Percentiles rank a stretch among this genome's conserved stretches.
These are phyloP conservation scores for Talaromyces sp. DNA, from an alignment of 2,329 filamentous ascomycete genomes.

Conservation along the genomic window DNA sequence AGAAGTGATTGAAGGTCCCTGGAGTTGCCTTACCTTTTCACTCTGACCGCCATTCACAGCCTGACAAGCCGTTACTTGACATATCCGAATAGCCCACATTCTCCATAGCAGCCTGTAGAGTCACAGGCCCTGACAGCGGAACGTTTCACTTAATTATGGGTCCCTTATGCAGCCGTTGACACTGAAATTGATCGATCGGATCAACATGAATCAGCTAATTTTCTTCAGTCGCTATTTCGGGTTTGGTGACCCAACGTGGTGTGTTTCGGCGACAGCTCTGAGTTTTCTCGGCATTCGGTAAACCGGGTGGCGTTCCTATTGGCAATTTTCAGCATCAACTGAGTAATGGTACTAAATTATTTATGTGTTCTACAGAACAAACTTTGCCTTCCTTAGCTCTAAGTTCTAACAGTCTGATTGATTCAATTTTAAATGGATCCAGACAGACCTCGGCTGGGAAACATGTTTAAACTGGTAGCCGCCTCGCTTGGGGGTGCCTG, in stretches of 20 bases:
- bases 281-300: not conserved
- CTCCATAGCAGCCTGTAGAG: not conserved
- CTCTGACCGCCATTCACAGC: not conserved
- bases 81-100: not conserved
- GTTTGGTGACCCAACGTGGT: not conserved
- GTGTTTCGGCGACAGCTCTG: not conserved
- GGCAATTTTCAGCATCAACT: not conserved
- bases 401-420: not conserved
- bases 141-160: not conserved
- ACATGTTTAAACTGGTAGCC: not conserved
- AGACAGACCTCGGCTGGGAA: not conserved
- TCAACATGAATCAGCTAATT: no score
- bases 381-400: not conserved
- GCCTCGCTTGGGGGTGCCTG: not conserved
- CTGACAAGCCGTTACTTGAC: not conserved
- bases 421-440: not conserved
- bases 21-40: not conserved
- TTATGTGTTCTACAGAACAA: no score
- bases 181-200: not conserved
- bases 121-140: not conserved
- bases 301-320: not conserved
- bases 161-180: not conserved
- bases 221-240: not conserved
- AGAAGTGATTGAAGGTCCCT: not conserved
- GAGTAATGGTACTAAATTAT: not conserved